These are phyloP conservation scores for Myriosclerotinia scirpicola DNA, from an alignment of 2,329 filamentous ascomycete genomes.

Conservation along the genomic window DNA sequence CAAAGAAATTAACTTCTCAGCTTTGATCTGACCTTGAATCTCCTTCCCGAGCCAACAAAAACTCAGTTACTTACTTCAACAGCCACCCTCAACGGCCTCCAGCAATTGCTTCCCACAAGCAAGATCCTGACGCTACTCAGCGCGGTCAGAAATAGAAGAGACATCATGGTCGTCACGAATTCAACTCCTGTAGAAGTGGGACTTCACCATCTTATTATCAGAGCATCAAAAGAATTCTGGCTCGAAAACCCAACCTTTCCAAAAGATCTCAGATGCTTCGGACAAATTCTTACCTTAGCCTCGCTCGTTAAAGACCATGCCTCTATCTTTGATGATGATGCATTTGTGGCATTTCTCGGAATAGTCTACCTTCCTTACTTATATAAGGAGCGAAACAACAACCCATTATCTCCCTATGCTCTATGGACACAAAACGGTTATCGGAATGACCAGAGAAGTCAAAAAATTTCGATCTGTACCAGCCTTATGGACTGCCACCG, in stretches of 20 bases:
- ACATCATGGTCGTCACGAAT: background rate
- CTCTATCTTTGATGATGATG: background rate
- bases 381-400: background rate
- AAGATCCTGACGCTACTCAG: background rate
- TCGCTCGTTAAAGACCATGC: background rate
- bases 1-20: background rate
- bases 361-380: background rate
- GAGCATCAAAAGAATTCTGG: background rate
- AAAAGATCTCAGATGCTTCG: background rate
- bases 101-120: background rate
- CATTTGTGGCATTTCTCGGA: background rate
- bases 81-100: background rate
- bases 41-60: background rate
- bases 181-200: background rate
- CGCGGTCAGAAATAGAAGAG: too few relatives aligned
- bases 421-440: background rate
- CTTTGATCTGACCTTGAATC: background rate
- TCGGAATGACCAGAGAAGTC: background rate
- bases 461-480: background rate
- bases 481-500: background rate
- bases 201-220: background rate
- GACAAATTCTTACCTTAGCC: background rate
- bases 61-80: background rate
- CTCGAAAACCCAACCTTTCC: background rate
- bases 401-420: background rate